Percentiles rank a stretch among this genome's conserved stretches.
Evolutionary conservation across 2,329 filamentous ascomycete genomes (phyloP).

Genomic region (Claviceps maximensis): DNA sequence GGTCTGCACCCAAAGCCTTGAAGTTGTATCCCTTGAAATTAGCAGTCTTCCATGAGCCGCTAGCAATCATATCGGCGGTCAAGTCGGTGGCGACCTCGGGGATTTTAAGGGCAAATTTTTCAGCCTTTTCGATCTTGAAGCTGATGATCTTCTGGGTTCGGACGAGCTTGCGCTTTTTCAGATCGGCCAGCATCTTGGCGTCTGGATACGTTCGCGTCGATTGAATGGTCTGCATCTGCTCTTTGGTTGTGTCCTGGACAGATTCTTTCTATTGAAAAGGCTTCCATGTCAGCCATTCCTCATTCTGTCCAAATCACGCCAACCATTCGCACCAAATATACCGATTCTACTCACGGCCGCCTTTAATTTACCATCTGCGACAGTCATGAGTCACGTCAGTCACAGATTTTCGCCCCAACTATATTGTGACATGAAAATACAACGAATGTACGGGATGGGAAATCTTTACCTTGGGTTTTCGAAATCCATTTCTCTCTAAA

Average conservation of each 20-base stretch:
- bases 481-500: slow-evolving; percentile 69
- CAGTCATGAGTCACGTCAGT: slow-evolving; percentile 2
- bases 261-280: slow-evolving; percentile 40
- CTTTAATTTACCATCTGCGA: slow-evolving; percentile 7
- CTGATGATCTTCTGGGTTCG: slow-evolving; percentile 70
- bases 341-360: slow-evolving; percentile 5
- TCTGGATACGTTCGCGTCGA: slow-evolving; percentile 54
- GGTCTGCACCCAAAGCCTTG: slow-evolving; percentile 53
- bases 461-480: slow-evolving; percentile 40
- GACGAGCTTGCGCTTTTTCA: slow-evolving; percentile 87
- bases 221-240: slow-evolving; percentile 62
- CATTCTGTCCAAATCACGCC: too few species aligned
- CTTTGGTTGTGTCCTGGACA: slow-evolving; percentile 67
- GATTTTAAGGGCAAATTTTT: slow-evolving; percentile 80
- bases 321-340: neutral
- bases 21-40: slow-evolving; percentile 76
- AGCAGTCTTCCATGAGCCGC: slow-evolving; percentile 82
- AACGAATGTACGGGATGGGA: neutral
- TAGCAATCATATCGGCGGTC: slow-evolving; percentile 81
- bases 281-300: neutral
- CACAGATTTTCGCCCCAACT: neutral
- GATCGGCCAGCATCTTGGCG: slow-evolving; percentile 61
- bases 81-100: slow-evolving; percentile 90
- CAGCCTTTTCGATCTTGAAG: slow-evolving; percentile 73
- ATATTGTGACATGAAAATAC: neutral